Base-by-base conservation (phyloP, 192 early-diverging fungal species). In the Linnemannia exigua region DNA sequence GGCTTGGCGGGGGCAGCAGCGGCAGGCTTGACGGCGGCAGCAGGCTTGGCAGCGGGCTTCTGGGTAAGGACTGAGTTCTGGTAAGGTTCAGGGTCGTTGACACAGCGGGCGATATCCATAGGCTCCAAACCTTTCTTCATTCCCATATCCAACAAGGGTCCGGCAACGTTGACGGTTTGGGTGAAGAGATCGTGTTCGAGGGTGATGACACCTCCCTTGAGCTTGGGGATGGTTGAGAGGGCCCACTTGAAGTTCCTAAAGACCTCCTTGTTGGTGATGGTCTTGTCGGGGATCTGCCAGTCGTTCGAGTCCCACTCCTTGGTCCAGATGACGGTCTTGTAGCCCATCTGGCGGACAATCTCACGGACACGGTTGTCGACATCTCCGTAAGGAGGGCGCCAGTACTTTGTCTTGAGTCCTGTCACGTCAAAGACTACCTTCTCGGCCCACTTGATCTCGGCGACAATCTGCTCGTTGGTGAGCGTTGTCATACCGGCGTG, bases 341-440 rank as follows among this genome's bases (percentile, higher is more conserved):
- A 91, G 36, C 92, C 92, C 76, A 94, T 67, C 61, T 91, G 90
- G 8, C 77, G 58, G 1, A 80, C 80, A 33, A 94, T 88, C 50
- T 87, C 81, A 48, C 94, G 90, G 33, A 94, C 91, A 75, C 94
- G 89, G 54, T 93, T 89, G 79, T 95, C 94, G 14, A 93, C 91
- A 78, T 94, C 93, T 70, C 94, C 94, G 75, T 91, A 94, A 22
- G 93, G 92, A 33, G 90, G 88, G 17, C 92, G 88, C 86, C 88
- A 92, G 82, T 89, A 92, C 51, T 87, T 84, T 14, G 90, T 85
- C 46, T 80, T 86, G n/a, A 88, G 81, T 58, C 90, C 90, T 7
- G 88, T 90, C 4, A 82, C 76, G 38, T 91, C 82, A 74, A 88
- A 87, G 38, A 91, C 85, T 5, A 88, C 72, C 36, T 82, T 76